These are phyloP conservation scores for Hanseniaspora opuntiae DNA, from an alignment of 805 yeast genomes.

Conservation along the genomic window DNA sequence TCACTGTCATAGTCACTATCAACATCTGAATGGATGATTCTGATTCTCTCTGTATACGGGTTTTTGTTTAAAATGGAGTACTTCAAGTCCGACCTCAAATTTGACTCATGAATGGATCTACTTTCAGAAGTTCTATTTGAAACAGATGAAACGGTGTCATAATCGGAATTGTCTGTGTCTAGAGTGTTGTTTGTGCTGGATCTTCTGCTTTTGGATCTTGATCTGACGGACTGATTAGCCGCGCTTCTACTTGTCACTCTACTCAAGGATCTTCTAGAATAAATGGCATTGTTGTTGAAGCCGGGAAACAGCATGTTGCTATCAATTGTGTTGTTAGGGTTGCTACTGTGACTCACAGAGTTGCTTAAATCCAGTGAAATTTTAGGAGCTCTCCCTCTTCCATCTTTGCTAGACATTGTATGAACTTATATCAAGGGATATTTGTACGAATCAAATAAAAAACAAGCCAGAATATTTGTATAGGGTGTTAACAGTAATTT, in stretches of 20 bases:
- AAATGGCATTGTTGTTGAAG: conserved; percentile 1
- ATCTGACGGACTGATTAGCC: background rate
- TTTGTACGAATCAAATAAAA: background rate
- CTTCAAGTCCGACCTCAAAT: conserved; percentile 2
- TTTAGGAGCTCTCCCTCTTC: conserved; percentile 10
- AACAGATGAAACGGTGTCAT: background rate
- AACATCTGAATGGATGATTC: background rate
- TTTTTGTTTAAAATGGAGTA: conserved; percentile 5
- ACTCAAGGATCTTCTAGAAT: conserved; percentile 8
- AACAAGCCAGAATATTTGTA: background rate
- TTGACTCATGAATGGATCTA: conserved; percentile 7
- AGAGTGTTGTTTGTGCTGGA: background rate
- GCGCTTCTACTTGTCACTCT: conserved; percentile 7
- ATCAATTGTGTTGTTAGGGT: background rate
- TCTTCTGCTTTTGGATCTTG: conserved; percentile 3
- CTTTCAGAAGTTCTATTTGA: background rate
- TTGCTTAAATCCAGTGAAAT: conserved; percentile 1
- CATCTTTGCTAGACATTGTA: background rate
- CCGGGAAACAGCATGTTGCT: background rate
- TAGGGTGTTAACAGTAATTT: too few relatives aligned
- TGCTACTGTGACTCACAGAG: background rate
- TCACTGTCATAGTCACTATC: background rate
- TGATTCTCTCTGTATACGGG: conserved; percentile 5
- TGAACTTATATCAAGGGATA: background rate
- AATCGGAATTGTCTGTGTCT: conserved; percentile 4